Evolutionary conservation across 805 yeast species (phyloP).

Genomic region (Cyberlindnera galapagoensis): DNA sequence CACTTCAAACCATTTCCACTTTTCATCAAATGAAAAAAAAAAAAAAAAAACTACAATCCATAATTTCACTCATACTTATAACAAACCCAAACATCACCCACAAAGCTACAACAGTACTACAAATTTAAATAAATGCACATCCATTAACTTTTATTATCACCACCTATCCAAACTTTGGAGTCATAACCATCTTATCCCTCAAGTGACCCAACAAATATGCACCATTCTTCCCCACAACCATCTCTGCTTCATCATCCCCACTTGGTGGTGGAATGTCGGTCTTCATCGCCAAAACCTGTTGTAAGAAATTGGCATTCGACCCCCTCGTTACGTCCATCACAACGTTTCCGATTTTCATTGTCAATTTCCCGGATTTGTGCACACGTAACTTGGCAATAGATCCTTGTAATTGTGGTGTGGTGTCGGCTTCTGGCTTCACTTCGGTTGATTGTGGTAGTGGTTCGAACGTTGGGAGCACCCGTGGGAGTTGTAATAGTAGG

Average conservation of each 20-base stretch:
- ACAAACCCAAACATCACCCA: too few relatives aligned
- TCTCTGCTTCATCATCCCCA: too few relatives aligned
- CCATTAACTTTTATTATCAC: too few relatives aligned
- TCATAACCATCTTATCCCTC: slow-evolving; percentile 48
- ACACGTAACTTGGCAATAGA: slow-evolving; percentile 65
- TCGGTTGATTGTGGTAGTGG: slow-evolving; percentile 7
- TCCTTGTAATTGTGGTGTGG: slow-evolving; percentile 35
- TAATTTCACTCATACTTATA: too few relatives aligned
- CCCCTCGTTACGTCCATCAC: slow-evolving; percentile 69
- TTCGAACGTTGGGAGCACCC: slow-evolving; percentile 30
- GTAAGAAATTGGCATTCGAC: slow-evolving; percentile 59
- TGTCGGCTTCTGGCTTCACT: slow-evolving; percentile 3
- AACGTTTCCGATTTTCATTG: slow-evolving; percentile 67
- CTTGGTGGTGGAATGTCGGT: too few relatives aligned
- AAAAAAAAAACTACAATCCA: too few relatives aligned
- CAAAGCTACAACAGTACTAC: too few relatives aligned
- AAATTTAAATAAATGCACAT: too few relatives aligned
- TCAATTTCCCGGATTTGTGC: slow-evolving; percentile 78
- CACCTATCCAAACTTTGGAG: slow-evolving; percentile 48
- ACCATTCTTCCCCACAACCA: slow-evolving; percentile 21
- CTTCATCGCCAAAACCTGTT: slow-evolving; percentile 58
- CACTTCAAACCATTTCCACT: too few relatives aligned
- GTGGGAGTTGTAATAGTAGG: slow-evolving; percentile 33
- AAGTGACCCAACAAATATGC: slow-evolving; percentile 49
- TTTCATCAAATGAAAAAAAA: too few relatives aligned